A percentile compares a stretch with the other conserved stretches of the same genome.
These are phyloP conservation scores for Orobanche coerulescens DNA, from an alignment of 257 asterid genomes.

Conservation along the genomic window DNA sequence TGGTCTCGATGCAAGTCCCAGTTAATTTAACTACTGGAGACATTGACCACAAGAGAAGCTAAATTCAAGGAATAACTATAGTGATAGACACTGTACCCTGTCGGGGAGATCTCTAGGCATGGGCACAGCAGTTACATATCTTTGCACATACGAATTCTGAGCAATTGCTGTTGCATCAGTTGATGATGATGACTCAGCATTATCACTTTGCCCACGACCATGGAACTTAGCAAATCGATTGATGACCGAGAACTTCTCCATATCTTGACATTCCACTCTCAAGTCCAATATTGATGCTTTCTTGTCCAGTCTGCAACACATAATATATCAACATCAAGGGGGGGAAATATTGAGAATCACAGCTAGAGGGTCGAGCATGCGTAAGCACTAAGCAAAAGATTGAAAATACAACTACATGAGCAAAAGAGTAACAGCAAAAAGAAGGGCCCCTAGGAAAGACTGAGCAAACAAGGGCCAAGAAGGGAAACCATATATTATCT, in stretches of 20 bases:
- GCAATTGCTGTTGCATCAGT: conserved; percentile 32
- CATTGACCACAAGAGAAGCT: conserved; percentile 31
- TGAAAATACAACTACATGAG: not conserved
- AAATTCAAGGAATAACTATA: conserved; percentile 39
- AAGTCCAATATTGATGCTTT: conserved; percentile 63
- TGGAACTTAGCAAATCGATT: conserved; percentile 79
- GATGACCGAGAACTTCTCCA: conserved; percentile 70
- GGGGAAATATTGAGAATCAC: conserved; percentile 10
- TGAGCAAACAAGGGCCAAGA: too few species aligned
- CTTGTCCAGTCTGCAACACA: conserved; percentile 58
- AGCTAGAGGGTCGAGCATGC: not conserved
- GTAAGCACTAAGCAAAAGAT: too few species aligned
- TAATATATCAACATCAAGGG: not conserved
- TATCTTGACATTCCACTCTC: conserved; percentile 71
- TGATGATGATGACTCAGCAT: conserved; percentile 42
- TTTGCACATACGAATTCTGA: conserved; percentile 47
- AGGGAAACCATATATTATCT: too few species aligned
- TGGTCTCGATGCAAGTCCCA: conserved; percentile 32
- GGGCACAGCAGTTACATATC: conserved; percentile 74
- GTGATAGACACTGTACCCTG: conserved; percentile 69
- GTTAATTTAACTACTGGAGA: conserved; percentile 27
- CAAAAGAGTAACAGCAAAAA: too few species aligned
- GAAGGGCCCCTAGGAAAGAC: too few species aligned
- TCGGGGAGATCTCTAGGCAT: conserved; percentile 67
- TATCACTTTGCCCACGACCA: conserved; percentile 69